Conservation (phyloP, 169 alveolate species). For the Plasmodium gaboni region DNA sequence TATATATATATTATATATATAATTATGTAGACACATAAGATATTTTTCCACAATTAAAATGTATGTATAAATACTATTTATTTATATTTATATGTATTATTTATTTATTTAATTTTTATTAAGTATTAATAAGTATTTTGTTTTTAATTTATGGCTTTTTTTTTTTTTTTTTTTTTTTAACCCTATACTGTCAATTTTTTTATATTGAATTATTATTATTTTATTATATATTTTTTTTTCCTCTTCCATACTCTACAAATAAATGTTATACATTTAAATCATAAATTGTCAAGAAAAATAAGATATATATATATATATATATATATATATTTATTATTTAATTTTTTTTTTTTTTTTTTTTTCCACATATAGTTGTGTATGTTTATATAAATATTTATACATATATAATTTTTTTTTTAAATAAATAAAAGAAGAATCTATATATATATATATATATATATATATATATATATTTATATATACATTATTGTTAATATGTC, state of each 20-base stretch:
- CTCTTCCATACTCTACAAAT: too few species aligned
- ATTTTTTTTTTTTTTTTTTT: not conserved
- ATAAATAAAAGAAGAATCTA: not conserved
- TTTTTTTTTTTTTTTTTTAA: too few species aligned
- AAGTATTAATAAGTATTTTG: too few species aligned
- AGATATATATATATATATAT: not conserved
- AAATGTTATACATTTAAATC: too few species aligned
- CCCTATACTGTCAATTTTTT: too few species aligned
- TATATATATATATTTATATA: not conserved
- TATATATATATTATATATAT: not conserved
- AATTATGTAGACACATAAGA: constrained; percentile 1
- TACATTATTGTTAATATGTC: not conserved
- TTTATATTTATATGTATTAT: not conserved
- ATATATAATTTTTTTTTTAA: not conserved
- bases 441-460: not conserved
- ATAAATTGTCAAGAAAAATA: too few species aligned
- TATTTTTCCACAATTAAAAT: not conserved
- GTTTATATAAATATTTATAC: not conserved
- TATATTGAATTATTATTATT: too few species aligned
- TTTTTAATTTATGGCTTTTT: too few species aligned
- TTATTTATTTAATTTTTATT: not conserved
- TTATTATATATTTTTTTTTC: too few species aligned
- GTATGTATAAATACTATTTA: constrained; percentile 7
- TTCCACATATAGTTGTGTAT: not conserved
- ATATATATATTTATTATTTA: not conserved